Percentiles rank a stretch among this genome's conserved stretches.
These are phyloP conservation scores for Bryoglossum gracile DNA, from an alignment of 495 filamentous ascomycete species.

Conservation along the genomic window DNA sequence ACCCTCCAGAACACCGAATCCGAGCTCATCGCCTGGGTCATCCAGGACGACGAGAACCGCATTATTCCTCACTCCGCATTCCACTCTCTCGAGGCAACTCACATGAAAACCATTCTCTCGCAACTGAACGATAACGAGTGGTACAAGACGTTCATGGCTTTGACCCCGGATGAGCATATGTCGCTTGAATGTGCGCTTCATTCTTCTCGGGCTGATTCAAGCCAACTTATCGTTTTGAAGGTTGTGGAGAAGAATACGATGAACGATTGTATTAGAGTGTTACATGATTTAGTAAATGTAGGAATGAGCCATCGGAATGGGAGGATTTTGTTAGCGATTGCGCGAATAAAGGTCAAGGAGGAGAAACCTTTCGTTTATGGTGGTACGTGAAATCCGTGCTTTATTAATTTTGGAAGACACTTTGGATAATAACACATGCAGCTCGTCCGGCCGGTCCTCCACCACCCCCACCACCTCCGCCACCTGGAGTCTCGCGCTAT, in stretches of 20 bases:
- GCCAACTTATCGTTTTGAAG: constrained; percentile 22
- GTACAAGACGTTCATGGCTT: constrained; percentile 18
- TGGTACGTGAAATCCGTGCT: too few relatives aligned
- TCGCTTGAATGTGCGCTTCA: constrained; percentile 3
- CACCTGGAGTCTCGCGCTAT: too few relatives aligned
- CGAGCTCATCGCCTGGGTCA: constrained; percentile 12
- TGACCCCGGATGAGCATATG: constrained; percentile 5
- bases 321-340: constrained; percentile 14
- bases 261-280: constrained; percentile 6
- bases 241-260: constrained; percentile 9
- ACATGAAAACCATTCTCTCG: constrained; percentile 46
- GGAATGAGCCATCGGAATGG: not conserved
- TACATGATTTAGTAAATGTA: constrained; percentile 4
- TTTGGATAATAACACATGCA: too few relatives aligned
- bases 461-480: not conserved
- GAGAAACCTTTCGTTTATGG: too few relatives aligned
- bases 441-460: too few relatives aligned
- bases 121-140: constrained; percentile 21
- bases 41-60: not conserved
- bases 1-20: constrained; percentile 16
- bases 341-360: constrained; percentile 12
- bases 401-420: too few relatives aligned
- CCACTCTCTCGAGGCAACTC: constrained; percentile 39
- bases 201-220: not conserved
- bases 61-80: constrained; percentile 20